These are phyloP conservation scores for Thalassiosira livingstoniorum DNA, from an alignment of 352 stramenopile genomes.

Conservation along the genomic window DNA sequence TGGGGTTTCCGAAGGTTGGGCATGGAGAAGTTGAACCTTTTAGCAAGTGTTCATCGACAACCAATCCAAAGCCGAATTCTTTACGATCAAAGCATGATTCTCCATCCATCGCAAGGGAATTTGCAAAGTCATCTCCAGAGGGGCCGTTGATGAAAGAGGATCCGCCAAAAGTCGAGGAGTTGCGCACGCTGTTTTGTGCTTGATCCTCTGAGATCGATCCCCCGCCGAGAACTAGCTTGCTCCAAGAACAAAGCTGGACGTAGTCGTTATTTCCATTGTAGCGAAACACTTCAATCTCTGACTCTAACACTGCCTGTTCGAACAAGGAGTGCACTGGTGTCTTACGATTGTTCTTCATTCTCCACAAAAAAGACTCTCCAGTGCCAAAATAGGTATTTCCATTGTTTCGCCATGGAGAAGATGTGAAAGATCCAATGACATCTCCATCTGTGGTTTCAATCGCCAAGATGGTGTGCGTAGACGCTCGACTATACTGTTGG, in stretches of 20 bases:
- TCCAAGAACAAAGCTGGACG: constrained; percentile 71
- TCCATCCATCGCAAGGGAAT: constrained; percentile 18
- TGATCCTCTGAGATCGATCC: constrained; percentile 38
- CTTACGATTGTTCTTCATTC: constrained; percentile 65
- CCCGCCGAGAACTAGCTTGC: constrained; percentile 72
- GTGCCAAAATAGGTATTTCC: constrained; percentile 65
- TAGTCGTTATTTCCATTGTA: constrained; percentile 71
- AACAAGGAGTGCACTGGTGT: constrained; percentile 63
- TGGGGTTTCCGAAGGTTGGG: constrained; percentile 75
- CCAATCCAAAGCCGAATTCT: constrained; percentile 70
- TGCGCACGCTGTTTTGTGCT: constrained; percentile 44
- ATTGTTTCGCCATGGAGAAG: constrained; percentile 56
- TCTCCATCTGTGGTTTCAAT: constrained; percentile 70
- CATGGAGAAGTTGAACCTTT: constrained; percentile 67
- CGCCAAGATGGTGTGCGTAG: constrained; percentile 27
- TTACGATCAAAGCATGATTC: constrained; percentile 37
- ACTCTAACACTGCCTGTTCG: constrained; percentile 79
- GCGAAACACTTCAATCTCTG: constrained; percentile 77
- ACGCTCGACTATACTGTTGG: constrained; percentile 47
- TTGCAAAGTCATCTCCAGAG: constrained; percentile 18
- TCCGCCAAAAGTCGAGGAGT: too few relatives aligned
- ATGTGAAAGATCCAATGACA: constrained; percentile 77
- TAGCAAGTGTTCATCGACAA: constrained; percentile 59
- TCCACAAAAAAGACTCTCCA: constrained; percentile 71
- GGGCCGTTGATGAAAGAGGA: too few relatives aligned